These are phyloP conservation scores for Rhizophagus prolifer DNA, from an alignment of 192 early-diverging fungal genomes.

Conservation along the genomic window DNA sequence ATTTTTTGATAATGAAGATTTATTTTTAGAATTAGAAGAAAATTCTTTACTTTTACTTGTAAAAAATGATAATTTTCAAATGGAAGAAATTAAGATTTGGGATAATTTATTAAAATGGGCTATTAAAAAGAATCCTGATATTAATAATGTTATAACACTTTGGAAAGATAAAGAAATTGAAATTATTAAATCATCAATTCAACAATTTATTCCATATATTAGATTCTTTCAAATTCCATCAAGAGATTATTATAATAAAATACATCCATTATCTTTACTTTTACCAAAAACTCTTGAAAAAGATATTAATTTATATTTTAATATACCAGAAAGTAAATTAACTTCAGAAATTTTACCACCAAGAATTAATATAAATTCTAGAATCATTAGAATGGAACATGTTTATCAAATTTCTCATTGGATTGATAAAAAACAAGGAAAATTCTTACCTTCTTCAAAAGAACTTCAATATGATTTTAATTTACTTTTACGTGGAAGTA, in stretches of 20 bases:
- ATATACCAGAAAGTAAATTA: not conserved
- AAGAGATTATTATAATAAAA: conserved; percentile 13
- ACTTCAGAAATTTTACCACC: conserved; percentile 1
- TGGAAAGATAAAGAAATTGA: conserved; percentile 1
- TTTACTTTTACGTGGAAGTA: too few species aligned
- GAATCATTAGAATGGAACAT: conserved; percentile 5
- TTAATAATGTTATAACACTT: not conserved
- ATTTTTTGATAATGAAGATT: not conserved
- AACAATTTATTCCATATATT: not conserved
- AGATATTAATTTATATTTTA: not conserved
- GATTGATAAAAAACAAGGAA: conserved; percentile 3
- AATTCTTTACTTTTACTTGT: not conserved
- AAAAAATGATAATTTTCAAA: conserved; percentile 15
- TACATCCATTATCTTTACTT: conserved; percentile 7
- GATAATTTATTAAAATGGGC: conserved; percentile 15
- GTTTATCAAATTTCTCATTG: not conserved
- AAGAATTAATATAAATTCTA: conserved; percentile 1
- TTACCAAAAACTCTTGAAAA: not conserved
- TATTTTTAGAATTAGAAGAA: conserved; percentile 13
- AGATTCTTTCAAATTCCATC: conserved; percentile 24
- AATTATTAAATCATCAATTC: not conserved
- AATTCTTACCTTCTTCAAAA: not conserved
- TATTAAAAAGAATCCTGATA: not conserved
- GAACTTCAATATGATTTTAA: conserved; percentile 2
- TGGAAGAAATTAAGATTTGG: conserved; percentile 22